Base-by-base conservation (phyloP, 2,329 filamentous ascomycete genomes). In the Penicillium decumbens region DNA sequence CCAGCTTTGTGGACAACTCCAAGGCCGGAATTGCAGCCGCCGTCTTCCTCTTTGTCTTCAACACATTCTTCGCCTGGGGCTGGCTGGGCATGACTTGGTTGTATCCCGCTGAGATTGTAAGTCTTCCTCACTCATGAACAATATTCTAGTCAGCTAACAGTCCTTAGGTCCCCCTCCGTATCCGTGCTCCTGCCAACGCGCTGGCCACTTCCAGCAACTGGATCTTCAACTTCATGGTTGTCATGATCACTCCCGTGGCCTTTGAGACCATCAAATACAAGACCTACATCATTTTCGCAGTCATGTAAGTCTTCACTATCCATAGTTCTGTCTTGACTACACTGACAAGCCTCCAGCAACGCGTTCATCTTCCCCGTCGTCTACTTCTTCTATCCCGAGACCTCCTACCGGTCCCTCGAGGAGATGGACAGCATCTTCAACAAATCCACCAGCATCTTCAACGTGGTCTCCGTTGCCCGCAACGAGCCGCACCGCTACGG, bases 341-440 rank as follows among this genome's bases (percentile, higher is more conserved):
- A 46, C 53, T 56, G 43, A 49, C 13, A 25, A 3, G 46, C 6
- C 10, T 29, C 12, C 9, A 71, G 68, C 55, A 80, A 79, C 58
- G 75, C 75, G 6, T 70, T 72, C 58, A 79, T 79, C 60, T 69
- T 80, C 30, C 78, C 78, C 0, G 72, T 74, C 4, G 75, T 79
- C 43, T 82, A 80, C 67, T 77, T 80, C 65, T 80, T 81, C 71
- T 81, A 79, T 60, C 80, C 79, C 0, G 80, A 82, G 55, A 82
- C 79, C 1, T 78, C 77, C 6, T 77, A 76, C 54, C 76, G 78
- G 13, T 79, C 75, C 12, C 73, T 87, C 23, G 84, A 87, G 65
- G 84, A 87, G 65, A 80, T 87, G 65, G 84, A 87, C 58, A 75
- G 79, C 49, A 82, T 87, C 55, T 84, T 85, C 71, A 72, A 74